phyloP scores from a whole-genome alignment of 2,329 filamentous ascomycete genomes.

The Exophiala sideris region DNA sequence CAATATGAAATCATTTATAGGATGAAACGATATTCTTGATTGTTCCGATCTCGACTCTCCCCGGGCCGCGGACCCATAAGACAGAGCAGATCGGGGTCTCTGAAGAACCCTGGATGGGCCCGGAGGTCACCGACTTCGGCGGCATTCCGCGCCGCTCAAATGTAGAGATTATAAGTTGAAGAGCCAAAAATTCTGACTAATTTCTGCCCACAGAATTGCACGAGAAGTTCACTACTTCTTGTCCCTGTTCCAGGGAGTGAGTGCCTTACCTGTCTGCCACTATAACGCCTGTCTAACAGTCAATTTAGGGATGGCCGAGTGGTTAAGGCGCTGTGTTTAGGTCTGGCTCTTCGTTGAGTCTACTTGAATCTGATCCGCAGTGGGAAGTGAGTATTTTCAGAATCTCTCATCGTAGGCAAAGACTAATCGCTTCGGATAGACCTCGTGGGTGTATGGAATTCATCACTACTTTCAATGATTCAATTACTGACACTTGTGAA shows the following conservation, averaged over 20 bases:
- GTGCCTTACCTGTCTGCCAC: not conserved
- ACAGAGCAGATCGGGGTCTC: too few relatives aligned
- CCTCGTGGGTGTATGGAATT: too few relatives aligned
- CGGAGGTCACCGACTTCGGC: not conserved
- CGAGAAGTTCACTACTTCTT: too few relatives aligned
- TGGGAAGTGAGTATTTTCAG: slow-evolving; percentile 20
- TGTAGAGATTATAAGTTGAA: not conserved
- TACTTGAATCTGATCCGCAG: slow-evolving; percentile 22
- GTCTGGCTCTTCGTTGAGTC: slow-evolving; percentile 8
- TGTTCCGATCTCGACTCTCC: too few relatives aligned
- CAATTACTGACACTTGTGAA: too few relatives aligned
- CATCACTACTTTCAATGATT: too few relatives aligned
- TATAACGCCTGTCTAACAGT: not conserved
- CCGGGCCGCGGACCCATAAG: too few relatives aligned
- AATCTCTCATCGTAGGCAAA: too few relatives aligned
- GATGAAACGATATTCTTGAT: too few relatives aligned
- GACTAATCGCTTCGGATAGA: too few relatives aligned
- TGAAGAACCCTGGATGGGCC: not conserved
- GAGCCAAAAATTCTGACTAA: not conserved
- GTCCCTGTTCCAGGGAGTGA: slow-evolving; percentile 2
- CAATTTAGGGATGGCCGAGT: slow-evolving; percentile 12
- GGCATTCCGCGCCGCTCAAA: not conserved
- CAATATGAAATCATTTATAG: too few relatives aligned
- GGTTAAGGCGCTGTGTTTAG: slow-evolving; percentile 32
- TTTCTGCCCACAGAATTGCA: slow-evolving; percentile 18